A percentile compares a stretch with the other conserved stretches of the same genome.
These are phyloP conservation scores for Pisolithus marmoratus DNA, from an alignment of 768 basidiomycete genomes.

Conservation along the genomic window DNA sequence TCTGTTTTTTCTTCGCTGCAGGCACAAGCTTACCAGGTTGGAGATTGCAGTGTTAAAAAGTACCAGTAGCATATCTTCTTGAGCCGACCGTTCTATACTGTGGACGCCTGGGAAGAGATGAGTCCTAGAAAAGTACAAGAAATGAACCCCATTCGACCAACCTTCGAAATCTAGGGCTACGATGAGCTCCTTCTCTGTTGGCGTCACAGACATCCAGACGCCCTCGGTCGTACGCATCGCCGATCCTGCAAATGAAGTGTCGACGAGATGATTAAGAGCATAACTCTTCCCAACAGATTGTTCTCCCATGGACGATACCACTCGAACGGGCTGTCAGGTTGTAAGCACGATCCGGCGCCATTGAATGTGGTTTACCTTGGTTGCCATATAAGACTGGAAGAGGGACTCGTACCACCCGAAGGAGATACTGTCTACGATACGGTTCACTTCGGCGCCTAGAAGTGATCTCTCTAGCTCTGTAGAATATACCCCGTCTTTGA, in stretches of 20 bases:
- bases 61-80: constrained; percentile 53
- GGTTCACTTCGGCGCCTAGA: constrained; percentile 47
- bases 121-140: background rate
- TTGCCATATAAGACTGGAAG: constrained; percentile 49
- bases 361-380: constrained; percentile 31
- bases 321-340: constrained; percentile 42
- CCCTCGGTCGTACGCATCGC: constrained; percentile 56
- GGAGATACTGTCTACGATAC: constrained; percentile 43
- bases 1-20: too few species aligned
- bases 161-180: constrained; percentile 58
- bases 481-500: constrained; percentile 47
- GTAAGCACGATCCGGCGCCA: background rate
- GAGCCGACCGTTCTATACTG: constrained; percentile 49
- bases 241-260: constrained; percentile 53
- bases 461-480: constrained; percentile 41
- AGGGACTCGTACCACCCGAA: constrained; percentile 58
- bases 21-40: constrained; percentile 37
- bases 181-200: constrained; percentile 41
- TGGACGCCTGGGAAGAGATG: constrained; percentile 35
- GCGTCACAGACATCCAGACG: constrained; percentile 57
- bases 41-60: constrained; percentile 56
- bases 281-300: constrained; percentile 55
- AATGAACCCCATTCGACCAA: constrained; percentile 4
- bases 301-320: constrained; percentile 58
- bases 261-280: constrained; percentile 46